Evolutionary conservation across 2,329 filamentous ascomycete genomes (phyloP).

Genomic region (Ceratocystis colombiana): DNA sequence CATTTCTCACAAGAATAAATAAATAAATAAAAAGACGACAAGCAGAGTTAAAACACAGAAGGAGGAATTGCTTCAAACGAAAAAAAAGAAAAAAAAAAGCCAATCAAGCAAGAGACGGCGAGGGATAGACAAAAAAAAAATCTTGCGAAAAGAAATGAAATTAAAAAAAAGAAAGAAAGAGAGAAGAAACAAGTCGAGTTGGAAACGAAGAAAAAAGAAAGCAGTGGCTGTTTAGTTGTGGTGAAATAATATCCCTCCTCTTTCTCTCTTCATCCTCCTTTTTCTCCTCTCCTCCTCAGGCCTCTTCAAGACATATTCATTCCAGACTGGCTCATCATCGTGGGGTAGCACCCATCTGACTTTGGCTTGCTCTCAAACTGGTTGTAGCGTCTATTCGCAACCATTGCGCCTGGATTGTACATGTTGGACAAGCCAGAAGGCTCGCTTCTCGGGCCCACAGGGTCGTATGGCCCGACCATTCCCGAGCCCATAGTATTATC

Average conservation of each 20-base stretch:
- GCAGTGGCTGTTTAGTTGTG: conserved; percentile 5
- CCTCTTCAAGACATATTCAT: conserved; percentile 34
- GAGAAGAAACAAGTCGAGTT: conserved; percentile 21
- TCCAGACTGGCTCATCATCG: conserved; percentile 39
- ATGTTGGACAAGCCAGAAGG: conserved; percentile 36
- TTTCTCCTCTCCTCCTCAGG: conserved; percentile 19
- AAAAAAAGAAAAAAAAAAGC: conserved; percentile 22
- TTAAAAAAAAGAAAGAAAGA: conserved; percentile 23
- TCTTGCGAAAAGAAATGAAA: not conserved
- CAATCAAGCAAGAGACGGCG: conserved; percentile 22
- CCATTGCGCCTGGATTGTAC: conserved; percentile 36
- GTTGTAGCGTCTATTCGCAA: conserved; percentile 37
- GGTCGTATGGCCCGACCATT: conserved; percentile 28
- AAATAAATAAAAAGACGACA: conserved; percentile 16
- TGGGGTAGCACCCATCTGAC: conserved; percentile 46
- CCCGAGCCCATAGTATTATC: conserved; percentile 7
- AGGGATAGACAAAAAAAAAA: not conserved
- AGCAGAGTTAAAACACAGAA: not conserved
- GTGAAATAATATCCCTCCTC: not conserved
- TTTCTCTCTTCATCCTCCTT: not conserved
- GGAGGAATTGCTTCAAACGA: not conserved
- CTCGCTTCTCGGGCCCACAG: conserved; percentile 32
- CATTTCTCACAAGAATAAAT: conserved; percentile 17
- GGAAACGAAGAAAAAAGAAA: conserved; percentile 24
- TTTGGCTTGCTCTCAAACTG: conserved; percentile 45